These are phyloP conservation scores for Colletotrichum sp. DNA, from an alignment of 2,329 filamentous ascomycete species.

Conservation along the genomic window DNA sequence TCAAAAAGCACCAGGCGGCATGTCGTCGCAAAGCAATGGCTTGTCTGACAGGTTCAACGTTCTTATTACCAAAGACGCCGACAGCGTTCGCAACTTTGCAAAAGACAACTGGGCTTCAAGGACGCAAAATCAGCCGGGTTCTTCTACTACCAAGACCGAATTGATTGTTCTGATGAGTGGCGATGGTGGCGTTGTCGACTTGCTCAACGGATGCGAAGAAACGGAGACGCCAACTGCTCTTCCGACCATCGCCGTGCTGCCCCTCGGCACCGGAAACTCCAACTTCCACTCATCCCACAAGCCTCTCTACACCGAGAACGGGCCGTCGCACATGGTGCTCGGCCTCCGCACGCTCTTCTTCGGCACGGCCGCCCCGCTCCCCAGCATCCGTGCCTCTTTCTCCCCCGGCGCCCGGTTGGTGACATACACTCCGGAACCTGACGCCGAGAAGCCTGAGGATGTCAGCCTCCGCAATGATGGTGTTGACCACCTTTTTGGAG, in stretches of 20 bases:
- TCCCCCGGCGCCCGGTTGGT: slow-evolving; percentile 60
- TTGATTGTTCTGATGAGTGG: slow-evolving; percentile 82
- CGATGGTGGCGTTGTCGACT: slow-evolving; percentile 84
- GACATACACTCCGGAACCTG: slow-evolving; percentile 33
- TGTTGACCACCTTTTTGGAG: slow-evolving; percentile 64
- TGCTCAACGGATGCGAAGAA: slow-evolving; percentile 68
- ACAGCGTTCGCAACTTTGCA: slow-evolving; percentile 70
- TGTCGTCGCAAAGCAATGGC: neutral
- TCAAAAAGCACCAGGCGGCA: neutral
- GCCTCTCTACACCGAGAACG: slow-evolving; percentile 50
- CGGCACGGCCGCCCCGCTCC: slow-evolving; percentile 61
- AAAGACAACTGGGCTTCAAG: slow-evolving; percentile 36
- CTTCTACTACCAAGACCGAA: slow-evolving; percentile 31
- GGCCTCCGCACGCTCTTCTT: slow-evolving; percentile 63
- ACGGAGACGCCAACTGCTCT: slow-evolving; percentile 18
- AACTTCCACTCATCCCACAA: slow-evolving; percentile 68
- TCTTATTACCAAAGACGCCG: slow-evolving; percentile 66
- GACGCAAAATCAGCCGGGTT: slow-evolving; percentile 26
- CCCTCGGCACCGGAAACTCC: slow-evolving; percentile 70
- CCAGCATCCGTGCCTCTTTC: slow-evolving; percentile 67
- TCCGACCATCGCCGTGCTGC: slow-evolving; percentile 59
- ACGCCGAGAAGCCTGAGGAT: neutral
- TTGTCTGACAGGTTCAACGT: slow-evolving; percentile 49
- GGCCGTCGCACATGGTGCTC: slow-evolving; percentile 48
- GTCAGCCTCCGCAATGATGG: slow-evolving; percentile 32